A percentile compares a stretch with the other conserved stretches of the same genome.
phyloP scores from a whole-genome alignment of 202 grass and related monocot genomes.

The Zoysia matrella region DNA sequence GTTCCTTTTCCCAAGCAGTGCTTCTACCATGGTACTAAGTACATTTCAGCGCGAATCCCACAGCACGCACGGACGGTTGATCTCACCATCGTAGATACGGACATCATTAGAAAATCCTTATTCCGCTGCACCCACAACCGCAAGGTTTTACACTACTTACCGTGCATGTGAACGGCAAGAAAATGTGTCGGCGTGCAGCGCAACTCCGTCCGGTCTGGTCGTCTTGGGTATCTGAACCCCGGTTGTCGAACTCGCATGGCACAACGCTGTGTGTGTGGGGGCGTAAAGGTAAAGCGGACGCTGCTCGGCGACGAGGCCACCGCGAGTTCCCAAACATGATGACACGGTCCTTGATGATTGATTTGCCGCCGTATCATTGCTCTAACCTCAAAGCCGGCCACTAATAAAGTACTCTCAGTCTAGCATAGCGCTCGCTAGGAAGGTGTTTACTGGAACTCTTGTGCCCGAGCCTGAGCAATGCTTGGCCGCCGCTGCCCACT shows the following conservation, averaged over 20 bases:
- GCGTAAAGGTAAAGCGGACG: neutral
- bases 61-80: too few species aligned
- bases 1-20: too few species aligned
- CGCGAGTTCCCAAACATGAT: neutral
- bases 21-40: too few species aligned
- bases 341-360: neutral
- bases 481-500: neutral
- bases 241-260: neutral
- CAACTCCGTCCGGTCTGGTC: neutral
- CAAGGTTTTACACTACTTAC: neutral
- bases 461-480: neutral
- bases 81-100: too few species aligned
- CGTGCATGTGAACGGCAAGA: constrained; percentile 42
- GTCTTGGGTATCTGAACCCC: constrained; percentile 4
- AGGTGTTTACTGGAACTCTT: neutral
- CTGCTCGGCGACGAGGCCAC: neutral
- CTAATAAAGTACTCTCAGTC: neutral
- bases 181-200: constrained; percentile 23
- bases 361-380: neutral
- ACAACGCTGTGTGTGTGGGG: neutral
- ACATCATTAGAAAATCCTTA: too few species aligned
- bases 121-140: too few species aligned
- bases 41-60: too few species aligned
- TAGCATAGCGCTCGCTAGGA: neutral
- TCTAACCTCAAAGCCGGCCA: neutral